A percentile compares a stretch with the other conserved stretches of the same genome.
Evolutionary conservation across 2,329 filamentous ascomycete species (phyloP).

Genomic region (Phaeosphaeriaceae sp.): DNA sequence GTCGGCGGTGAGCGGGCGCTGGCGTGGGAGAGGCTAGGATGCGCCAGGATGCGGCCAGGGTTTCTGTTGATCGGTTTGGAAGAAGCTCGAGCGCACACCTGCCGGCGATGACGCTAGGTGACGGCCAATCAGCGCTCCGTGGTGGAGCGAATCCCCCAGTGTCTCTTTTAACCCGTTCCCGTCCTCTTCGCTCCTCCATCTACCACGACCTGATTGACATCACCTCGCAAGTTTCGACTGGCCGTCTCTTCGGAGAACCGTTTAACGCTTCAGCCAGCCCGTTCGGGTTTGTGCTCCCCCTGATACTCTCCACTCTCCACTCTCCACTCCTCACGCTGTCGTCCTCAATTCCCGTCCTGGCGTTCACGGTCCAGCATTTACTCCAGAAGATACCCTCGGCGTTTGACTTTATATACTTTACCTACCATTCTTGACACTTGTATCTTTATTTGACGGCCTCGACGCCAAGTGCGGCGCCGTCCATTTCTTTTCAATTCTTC

Average conservation of each 20-base stretch:
- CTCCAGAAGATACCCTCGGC: conserved; percentile 47
- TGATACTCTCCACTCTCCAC: conserved; percentile 37
- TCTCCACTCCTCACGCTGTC: conserved; percentile 37
- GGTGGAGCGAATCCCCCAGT: conserved; percentile 17
- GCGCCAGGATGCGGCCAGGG: neutral
- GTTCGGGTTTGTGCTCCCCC: conserved; percentile 48
- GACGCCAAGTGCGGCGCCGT: conserved; percentile 23
- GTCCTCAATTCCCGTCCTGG: conserved; percentile 42
- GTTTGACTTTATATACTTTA: conserved; percentile 31
- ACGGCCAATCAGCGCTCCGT: conserved; percentile 29
- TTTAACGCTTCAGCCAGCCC: conserved; percentile 50
- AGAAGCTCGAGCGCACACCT: conserved; percentile 21
- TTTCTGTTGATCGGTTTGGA: conserved; percentile 23
- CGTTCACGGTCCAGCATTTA: conserved; percentile 46
- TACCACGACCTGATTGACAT: conserved; percentile 32
- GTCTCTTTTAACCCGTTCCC: conserved; percentile 28
- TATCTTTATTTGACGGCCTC: conserved; percentile 23
- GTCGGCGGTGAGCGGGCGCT: neutral
- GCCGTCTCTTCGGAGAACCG: conserved; percentile 43
- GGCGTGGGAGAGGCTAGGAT: conserved; percentile 11
- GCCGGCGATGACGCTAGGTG: conserved; percentile 23
- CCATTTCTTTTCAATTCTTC: conserved; percentile 18
- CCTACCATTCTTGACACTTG: conserved; percentile 5
- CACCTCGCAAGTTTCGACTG: conserved; percentile 42
- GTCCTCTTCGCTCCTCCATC: conserved; percentile 24